Conservation (phyloP, 83 land plant species). For the Diphasiastrum complanatum region DNA sequence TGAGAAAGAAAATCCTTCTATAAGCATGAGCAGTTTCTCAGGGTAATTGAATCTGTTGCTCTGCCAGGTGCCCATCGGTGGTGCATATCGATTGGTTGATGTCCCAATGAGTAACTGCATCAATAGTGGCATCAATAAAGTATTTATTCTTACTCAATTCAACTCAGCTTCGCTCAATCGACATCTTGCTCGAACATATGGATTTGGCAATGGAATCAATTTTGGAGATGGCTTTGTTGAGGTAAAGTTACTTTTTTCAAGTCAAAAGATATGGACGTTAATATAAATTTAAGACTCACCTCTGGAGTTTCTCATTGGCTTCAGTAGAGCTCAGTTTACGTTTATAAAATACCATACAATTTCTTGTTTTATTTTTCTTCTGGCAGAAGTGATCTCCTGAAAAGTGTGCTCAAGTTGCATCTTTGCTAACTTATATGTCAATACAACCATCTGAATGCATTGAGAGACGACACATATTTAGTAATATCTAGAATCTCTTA, state of each 20-base stretch:
- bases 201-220: constrained; percentile 48
- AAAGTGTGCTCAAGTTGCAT: background rate
- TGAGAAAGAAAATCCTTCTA: background rate
- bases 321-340: too few species aligned
- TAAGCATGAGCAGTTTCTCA: background rate
- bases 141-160: constrained; percentile 77
- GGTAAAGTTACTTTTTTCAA: constrained; percentile 36
- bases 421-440: too few species aligned
- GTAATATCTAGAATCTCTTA: background rate
- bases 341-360: too few species aligned
- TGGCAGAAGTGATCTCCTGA: background rate
- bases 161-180: constrained; percentile 82
- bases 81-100: constrained; percentile 72
- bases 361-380: background rate
- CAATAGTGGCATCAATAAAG: constrained; percentile 79
- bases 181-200: constrained; percentile 63
- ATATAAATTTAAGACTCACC: background rate
- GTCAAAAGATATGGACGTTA: background rate
- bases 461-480: background rate
- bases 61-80: constrained; percentile 74
- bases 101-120: constrained; percentile 94
- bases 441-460: background rate
- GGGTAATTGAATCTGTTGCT: background rate
- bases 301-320: background rate
- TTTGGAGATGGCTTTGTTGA: constrained; percentile 85